phyloP scores from a whole-genome alignment of 345 rosid species.

The Eucalyptus viminalis region DNA sequence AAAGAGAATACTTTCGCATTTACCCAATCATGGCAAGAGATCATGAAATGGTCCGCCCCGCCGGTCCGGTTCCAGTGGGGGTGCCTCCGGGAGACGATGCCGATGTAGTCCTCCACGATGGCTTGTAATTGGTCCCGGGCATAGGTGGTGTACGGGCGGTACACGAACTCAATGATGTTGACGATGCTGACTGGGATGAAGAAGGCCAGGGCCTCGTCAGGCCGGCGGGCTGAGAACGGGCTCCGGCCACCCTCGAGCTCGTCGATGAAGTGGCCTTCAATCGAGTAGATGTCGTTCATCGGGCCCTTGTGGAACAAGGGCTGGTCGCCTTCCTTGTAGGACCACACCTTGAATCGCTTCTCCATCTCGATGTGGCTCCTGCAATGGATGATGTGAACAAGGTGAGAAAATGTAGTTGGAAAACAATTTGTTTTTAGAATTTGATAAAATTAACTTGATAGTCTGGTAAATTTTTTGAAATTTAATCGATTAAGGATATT shows the following conservation, averaged over 20 bases:
- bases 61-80: slow-evolving; percentile 46
- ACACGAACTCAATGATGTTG: slow-evolving; percentile 28
- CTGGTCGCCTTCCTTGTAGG: slow-evolving; percentile 56
- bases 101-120: slow-evolving; percentile 41
- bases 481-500: neutral
- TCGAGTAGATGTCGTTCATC: slow-evolving; percentile 39
- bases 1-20: neutral
- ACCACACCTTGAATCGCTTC: slow-evolving; percentile 55
- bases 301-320: slow-evolving; percentile 64
- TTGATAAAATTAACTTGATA: neutral
- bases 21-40: slow-evolving; percentile 84
- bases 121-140: slow-evolving; percentile 37
- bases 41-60: slow-evolving; percentile 59
- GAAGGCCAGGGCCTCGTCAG: slow-evolving; percentile 35
- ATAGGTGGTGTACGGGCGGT: slow-evolving; percentile 35
- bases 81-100: slow-evolving; percentile 15
- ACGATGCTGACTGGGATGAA: slow-evolving; percentile 55
- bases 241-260: slow-evolving; percentile 33
- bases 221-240: slow-evolving; percentile 23
- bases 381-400: neutral
- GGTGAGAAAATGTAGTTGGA: neutral
- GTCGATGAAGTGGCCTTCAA: slow-evolving; percentile 64
- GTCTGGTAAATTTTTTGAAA: neutral
- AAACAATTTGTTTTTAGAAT: neutral
- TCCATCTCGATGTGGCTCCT: slow-evolving; percentile 71